These are phyloP conservation scores for Echinochloa phyllopogon DNA, from an alignment of 176 grass and related monocot species.

Conservation along the genomic window DNA sequence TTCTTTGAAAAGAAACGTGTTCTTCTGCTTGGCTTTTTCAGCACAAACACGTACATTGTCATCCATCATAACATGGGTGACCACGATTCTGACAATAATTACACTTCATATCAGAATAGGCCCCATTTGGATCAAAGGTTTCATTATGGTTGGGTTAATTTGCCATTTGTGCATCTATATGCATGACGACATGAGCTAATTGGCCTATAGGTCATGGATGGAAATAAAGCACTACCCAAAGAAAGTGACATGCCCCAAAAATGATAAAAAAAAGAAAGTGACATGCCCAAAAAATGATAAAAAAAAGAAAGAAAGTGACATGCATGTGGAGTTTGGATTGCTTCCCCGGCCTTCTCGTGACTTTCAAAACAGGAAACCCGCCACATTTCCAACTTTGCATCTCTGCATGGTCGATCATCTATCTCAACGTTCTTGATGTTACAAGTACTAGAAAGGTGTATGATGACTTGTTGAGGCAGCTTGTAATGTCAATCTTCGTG, in stretches of 20 bases:
- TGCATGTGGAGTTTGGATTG: neutral
- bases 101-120: neutral
- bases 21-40: neutral
- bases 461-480: neutral
- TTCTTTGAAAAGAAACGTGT: neutral
- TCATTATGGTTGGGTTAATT: neutral
- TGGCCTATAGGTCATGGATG: neutral
- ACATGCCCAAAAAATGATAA: too few species aligned
- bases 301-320: neutral
- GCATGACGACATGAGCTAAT: neutral
- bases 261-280: too few species aligned
- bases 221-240: too few species aligned
- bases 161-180: neutral
- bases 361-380: neutral
- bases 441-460: neutral
- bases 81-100: neutral
- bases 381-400: neutral
- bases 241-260: neutral
- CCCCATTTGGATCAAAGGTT: slow-evolving; percentile 4
- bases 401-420: slow-evolving; percentile 5
- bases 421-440: neutral
- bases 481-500: slow-evolving; percentile 37
- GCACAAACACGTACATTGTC: neutral
- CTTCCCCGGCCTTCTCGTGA: neutral
- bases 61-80: neutral